Base-by-base conservation (phyloP, 2,329 filamentous ascomycete genomes). In the Trichophyton rubrum region DNA sequence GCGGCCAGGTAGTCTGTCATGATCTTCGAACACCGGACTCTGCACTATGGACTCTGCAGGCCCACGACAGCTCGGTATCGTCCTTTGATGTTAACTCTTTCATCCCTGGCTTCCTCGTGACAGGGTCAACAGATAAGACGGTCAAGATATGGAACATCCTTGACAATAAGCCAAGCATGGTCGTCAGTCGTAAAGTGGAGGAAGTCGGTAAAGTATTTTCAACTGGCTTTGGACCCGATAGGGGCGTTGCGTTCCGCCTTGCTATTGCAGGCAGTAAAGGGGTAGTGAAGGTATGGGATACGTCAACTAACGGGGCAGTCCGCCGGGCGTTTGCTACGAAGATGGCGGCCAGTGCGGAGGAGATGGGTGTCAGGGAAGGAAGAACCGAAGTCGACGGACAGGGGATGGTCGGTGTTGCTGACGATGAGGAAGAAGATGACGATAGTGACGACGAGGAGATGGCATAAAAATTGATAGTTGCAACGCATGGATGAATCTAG, bases 141-240 rank as follows among this genome's bases (percentile, higher is more conserved):
- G 90, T 97, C 68, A 99, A 99, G 80, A 80, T 99, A 61, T 99
- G 93, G 93, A 96, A 96, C 75, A 85, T 96, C 61, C 82, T 87
- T 67, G 74, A 86, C 11, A 82, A 83, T 45, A 90, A 90, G 1
- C 93, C 93, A 1, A 88, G 85, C 63, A 88, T 99, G 83, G 90
- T 99, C 1, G 89, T 95, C 3, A 88, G 89, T 27, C 85, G 93
- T 66, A 92, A 97, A 73, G 78, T 97, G 53, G 93, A 95, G 60
- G 92, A 93, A 59, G 89, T 99, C 17, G 93, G 93, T 62, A 95
- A 92, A 75, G 88, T 99, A 41, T 99, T 99, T 75, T 89, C 89
- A 9, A 88, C 91, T 1, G 83, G 82, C 5, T 99, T 97, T 73
- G 93, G 88, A 3, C 92, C 93, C 0, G 93, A 99, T 71, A 74